Base-by-base conservation (phyloP, 2,329 filamentous ascomycete species). In the Talaromyces islandicus region DNA sequence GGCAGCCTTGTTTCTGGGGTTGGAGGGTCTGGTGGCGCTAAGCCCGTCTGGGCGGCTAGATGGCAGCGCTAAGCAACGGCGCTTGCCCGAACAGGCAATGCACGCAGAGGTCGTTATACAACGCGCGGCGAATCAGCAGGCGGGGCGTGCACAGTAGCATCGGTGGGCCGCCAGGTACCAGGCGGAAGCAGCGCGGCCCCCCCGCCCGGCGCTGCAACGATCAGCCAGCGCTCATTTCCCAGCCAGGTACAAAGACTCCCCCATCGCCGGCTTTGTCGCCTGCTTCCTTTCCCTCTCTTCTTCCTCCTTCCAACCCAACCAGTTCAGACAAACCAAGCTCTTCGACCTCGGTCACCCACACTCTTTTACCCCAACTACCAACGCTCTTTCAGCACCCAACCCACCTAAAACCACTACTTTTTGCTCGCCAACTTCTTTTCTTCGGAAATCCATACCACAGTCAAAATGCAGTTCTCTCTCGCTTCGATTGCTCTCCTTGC, bases 401-500 rank as follows among this genome's bases (percentile, higher is more conserved):
- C 70, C 63, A 67, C 70, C 29, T 46, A 19, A 17, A 11, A 10
- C 24, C 19, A 25, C 11, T 17, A 57, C 68, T 54, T 61, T 62
- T 58, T 62, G 60, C 58, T 60, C 66, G 65, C 70, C 70, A 58
- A 46, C 50, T 56, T 71, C 70, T 68, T 65, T 71, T 70, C 69
- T 35, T 35, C 32, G 32, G 32, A 35, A 35, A 35, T 14, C 4
- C 12, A 14, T 66, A 60, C 60, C 46, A 57, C 64, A 68, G 67
- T 74, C 74, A 77, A 71, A 68, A 77, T 77, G 75, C 75, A 73
- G 76, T 77, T 76, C 75, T 67, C 75, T 60, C 64, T 69, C 68
- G 71, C 70, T 65, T 68, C 75, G 64, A 64, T 76, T 66, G 75
- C 74, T 63, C 66, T 77, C 68, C 70, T 77, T 64, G 69, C 70